Percentiles rank a stretch among this genome's conserved stretches.
Evolutionary conservation across 2,329 filamentous ascomycete species (phyloP).

Genomic region (Colletotrichum abscissum): DNA sequence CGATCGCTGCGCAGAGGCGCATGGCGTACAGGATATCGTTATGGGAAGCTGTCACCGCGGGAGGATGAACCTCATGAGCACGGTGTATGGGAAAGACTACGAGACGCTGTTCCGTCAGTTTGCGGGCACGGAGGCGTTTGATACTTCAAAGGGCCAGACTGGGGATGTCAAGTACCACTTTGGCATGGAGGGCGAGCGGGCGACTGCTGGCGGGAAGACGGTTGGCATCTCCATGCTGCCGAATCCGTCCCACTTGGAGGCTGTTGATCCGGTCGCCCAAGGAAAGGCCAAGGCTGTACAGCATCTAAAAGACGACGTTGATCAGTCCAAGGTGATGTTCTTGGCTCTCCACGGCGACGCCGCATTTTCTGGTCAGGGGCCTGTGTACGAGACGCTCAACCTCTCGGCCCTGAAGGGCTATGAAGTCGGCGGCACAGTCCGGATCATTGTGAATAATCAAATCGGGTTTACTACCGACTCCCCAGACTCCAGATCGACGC

Average conservation of each 20-base stretch:
- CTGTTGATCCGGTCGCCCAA: slow-evolving; percentile 96
- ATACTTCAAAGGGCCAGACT: slow-evolving; percentile 82
- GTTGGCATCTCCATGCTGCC: slow-evolving; percentile 97
- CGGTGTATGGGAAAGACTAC: slow-evolving; percentile 98
- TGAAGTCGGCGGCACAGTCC: slow-evolving; percentile 96
- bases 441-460: slow-evolving; percentile 99
- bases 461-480: slow-evolving; percentile 99
- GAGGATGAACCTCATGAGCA: slow-evolving; percentile 95
- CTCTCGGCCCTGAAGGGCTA: slow-evolving; percentile 96
- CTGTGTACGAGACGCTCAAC: slow-evolving; percentile 98
- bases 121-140: slow-evolving; percentile 84
- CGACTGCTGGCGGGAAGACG: slow-evolving; percentile 95
- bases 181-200: slow-evolving; percentile 99
- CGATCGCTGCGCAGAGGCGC: slow-evolving; percentile 90
- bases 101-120: slow-evolving; percentile 99
- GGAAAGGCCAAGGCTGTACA: slow-evolving; percentile 97
- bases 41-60: slow-evolving; percentile 99
- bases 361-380: slow-evolving; percentile 93
- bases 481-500: slow-evolving; percentile 94
- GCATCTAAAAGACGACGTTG: slow-evolving; percentile 97
- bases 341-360: slow-evolving; percentile 97
- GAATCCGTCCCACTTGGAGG: slow-evolving; percentile 98
- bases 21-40: slow-evolving; percentile 97
- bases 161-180: slow-evolving; percentile 99
- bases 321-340: slow-evolving; percentile 90